phyloP scores from a whole-genome alignment of 192 early-diverging fungal genomes.

The Backusella macrospora region DNA sequence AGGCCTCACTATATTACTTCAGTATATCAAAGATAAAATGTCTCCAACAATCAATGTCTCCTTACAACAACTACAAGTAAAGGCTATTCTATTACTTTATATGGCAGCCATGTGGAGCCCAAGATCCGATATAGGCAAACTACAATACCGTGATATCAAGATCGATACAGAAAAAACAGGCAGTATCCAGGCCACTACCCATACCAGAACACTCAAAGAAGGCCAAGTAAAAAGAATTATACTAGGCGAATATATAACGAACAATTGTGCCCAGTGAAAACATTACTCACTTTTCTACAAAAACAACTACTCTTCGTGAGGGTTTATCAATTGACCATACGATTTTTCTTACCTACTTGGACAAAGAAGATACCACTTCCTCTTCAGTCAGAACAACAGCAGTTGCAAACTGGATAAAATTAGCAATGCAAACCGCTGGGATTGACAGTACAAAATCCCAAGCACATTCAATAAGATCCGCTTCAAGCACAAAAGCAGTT shows the following conservation, averaged over 20 bases:
- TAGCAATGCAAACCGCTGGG: neutral
- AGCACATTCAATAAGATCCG: conserved; percentile 5
- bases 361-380: neutral
- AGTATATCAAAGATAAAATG: too few species aligned
- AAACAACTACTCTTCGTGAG: neutral
- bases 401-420: conserved; percentile 6
- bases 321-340: neutral
- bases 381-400: neutral
- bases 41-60: too few species aligned
- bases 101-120: too few species aligned
- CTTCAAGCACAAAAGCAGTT: conserved; percentile 15
- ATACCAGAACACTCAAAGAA: conserved; percentile 13
- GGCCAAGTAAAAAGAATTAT: neutral
- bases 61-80: too few species aligned
- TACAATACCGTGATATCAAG: too few species aligned
- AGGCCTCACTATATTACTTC: too few species aligned
- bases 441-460: neutral
- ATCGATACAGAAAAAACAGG: too few species aligned
- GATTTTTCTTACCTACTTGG: neutral
- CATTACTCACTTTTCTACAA: neutral
- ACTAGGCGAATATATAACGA: neutral
- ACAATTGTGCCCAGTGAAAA: neutral
- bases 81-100: too few species aligned
- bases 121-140: too few species aligned
- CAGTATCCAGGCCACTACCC: too few species aligned